Percentiles rank a stretch among this genome's conserved stretches.
Conservation (phyloP, 495 filamentous ascomycete species). For the Viridothelium virens region DNA sequence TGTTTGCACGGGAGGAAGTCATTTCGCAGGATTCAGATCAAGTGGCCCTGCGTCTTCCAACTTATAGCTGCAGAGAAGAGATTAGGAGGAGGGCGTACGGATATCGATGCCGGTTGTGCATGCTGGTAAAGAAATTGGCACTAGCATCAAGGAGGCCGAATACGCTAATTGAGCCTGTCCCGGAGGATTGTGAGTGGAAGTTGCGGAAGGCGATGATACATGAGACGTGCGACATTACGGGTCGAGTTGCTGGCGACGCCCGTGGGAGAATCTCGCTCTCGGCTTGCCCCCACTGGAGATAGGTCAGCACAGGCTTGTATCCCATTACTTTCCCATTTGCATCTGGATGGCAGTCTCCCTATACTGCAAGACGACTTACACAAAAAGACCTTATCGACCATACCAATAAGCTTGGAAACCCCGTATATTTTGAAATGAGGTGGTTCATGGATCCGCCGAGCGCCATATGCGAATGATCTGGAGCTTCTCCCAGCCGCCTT, state of each 20-base stretch:
- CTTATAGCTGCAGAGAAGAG: slow-evolving; percentile 18
- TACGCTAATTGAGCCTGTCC: slow-evolving; percentile 18
- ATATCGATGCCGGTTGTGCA: slow-evolving; percentile 22
- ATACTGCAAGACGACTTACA: too few species aligned
- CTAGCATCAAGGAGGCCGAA: slow-evolving; percentile 7
- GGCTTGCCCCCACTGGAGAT: slow-evolving; percentile 16
- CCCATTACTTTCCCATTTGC: not conserved
- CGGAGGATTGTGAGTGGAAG: slow-evolving; percentile 15
- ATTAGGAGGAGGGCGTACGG: slow-evolving; percentile 13
- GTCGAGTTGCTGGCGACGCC: slow-evolving; percentile 16
- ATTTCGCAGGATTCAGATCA: slow-evolving; percentile 12
- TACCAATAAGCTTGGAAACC: too few species aligned
- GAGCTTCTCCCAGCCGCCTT: slow-evolving; percentile 87
- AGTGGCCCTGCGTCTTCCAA: slow-evolving; percentile 21
- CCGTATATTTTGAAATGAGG: too few species aligned
- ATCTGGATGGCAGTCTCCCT: slow-evolving; percentile 24
- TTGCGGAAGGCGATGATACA: slow-evolving; percentile 16
- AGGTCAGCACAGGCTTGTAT: too few species aligned
- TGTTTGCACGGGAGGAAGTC: slow-evolving; percentile 12
- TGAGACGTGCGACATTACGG: slow-evolving; percentile 14
- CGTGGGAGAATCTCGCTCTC: slow-evolving; percentile 19
- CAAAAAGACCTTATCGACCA: too few species aligned
- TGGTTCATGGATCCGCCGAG: slow-evolving; percentile 17
- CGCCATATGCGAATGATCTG: slow-evolving; percentile 71
- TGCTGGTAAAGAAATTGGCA: not conserved